Evolutionary conservation across 305 asterid species (phyloP), one percentile per base, ranked within the genome.

Genomic region (Andrographis paniculata): DNA sequence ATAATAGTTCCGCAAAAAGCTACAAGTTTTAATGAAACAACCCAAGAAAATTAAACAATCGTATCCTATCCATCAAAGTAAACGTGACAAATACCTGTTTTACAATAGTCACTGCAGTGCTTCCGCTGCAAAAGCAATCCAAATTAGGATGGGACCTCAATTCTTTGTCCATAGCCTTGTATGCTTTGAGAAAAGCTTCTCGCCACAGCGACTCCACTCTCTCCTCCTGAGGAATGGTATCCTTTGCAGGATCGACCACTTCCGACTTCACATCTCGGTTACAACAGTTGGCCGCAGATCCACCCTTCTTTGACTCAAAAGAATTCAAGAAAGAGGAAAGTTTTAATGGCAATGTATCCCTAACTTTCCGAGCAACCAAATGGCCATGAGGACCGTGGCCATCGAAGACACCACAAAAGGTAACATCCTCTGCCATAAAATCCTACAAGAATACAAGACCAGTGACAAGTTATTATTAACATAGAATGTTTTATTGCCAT

Each of bases 351-450:
- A 91, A 52, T 12, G 66, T 69, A 69, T 86, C 96, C 63, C 98
- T 70, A 52, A 91, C 98, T 72, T 71, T 86, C 23, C 88, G 94
- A 59, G 96, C 92, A 55, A 86, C 98, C 21, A 91, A 69, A 75
- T 91, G 98, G 16, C 98, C 98, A 11, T 86, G 76, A 1, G 93
- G 96, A 46, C 98, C 96, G 46, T 91, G 98, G 42, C 98, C 98
- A 67, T 91, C 98, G 47, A 86, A 91, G 41, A 91, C 82, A 7
- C 98, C 98, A 54, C 95, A 91, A 59, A 91, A 80, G 31, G 70
- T 86, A 46, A 77, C 74, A 67, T 82, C 95, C 58, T 86, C 98
- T 0, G 77, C 70, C 79, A 83, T 75, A 67, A 82, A 91, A 60
- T 86, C 96, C 98, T 91, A 53, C 61, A 60, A 9, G 57, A 37